Evolutionary conservation across 805 yeast species (phyloP).

Genomic region (Kockiozyma suomiensis): DNA sequence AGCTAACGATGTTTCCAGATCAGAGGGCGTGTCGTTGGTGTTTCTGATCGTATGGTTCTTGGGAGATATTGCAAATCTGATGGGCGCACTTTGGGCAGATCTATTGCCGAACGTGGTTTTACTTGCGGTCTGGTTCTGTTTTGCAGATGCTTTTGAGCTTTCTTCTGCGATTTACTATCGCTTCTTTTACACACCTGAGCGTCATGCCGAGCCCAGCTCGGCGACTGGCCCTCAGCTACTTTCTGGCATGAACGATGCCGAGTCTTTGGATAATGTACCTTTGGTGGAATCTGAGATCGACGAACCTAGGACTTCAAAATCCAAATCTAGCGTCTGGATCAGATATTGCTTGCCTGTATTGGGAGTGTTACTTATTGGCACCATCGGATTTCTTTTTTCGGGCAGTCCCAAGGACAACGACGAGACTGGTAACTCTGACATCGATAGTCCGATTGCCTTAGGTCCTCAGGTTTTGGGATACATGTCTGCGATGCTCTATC

Average conservation of each 20-base stretch:
- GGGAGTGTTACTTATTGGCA: slow-evolving; percentile 65
- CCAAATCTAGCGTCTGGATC: background rate
- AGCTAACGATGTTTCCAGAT: slow-evolving; percentile 43
- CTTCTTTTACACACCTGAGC: background rate
- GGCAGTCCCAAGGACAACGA: slow-evolving; percentile 20
- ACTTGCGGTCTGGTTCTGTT: slow-evolving; percentile 74
- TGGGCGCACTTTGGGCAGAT: slow-evolving; percentile 71
- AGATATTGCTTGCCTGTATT: slow-evolving; percentile 56
- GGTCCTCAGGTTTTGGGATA: slow-evolving; percentile 70
- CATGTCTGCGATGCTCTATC: slow-evolving; percentile 64
- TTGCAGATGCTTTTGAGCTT: slow-evolving; percentile 66
- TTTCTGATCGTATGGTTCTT: slow-evolving; percentile 70
- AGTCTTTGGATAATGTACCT: background rate
- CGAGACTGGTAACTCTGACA: slow-evolving; percentile 37
- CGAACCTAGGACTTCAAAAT: background rate
- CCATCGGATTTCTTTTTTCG: slow-evolving; percentile 58
- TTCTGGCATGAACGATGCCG: background rate
- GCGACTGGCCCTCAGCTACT: background rate
- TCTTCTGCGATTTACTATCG: slow-evolving; percentile 62
- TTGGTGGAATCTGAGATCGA: background rate
- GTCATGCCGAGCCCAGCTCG: background rate
- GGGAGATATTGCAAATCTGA: slow-evolving; percentile 69
- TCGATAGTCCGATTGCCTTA: slow-evolving; percentile 35
- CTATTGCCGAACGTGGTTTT: slow-evolving; percentile 69
- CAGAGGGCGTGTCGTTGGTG: slow-evolving; percentile 74